phyloP scores from a whole-genome alignment of 108 stramenopile species.

The Asterionellopsis glacialis region DNA sequence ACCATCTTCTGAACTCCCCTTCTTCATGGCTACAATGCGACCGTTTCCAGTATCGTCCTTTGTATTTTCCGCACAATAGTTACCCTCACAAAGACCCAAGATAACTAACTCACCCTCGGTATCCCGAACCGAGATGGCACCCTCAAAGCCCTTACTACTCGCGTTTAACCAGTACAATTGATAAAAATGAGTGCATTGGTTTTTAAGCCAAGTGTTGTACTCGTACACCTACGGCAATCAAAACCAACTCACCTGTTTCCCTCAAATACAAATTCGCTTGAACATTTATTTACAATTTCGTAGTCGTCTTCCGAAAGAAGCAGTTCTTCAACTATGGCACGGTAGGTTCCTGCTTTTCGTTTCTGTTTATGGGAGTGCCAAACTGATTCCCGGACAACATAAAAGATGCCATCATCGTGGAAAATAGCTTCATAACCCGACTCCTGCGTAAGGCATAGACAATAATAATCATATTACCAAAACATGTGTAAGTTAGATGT shows the following conservation, averaged over 20 bases:
- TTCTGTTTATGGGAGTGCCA: slow-evolving; percentile 12
- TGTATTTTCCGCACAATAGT: slow-evolving; percentile 51
- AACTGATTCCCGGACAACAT: slow-evolving; percentile 61
- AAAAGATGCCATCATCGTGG: slow-evolving; percentile 43
- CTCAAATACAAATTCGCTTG: slow-evolving; percentile 51
- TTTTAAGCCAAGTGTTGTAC: neutral
- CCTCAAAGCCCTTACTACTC: slow-evolving; percentile 71
- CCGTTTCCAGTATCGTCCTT: slow-evolving; percentile 63
- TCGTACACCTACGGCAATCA: neutral
- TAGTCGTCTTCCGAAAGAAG: slow-evolving; percentile 31
- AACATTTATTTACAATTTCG: slow-evolving; percentile 30
- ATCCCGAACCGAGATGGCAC: slow-evolving; percentile 45
- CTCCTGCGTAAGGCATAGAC: slow-evolving; percentile 10
- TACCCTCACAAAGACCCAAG: slow-evolving; percentile 74
- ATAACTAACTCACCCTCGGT: slow-evolving; percentile 36
- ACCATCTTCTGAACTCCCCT: slow-evolving; percentile 9
- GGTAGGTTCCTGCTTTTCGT: slow-evolving; percentile 20
- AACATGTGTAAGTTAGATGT: neutral
- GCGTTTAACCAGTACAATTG: neutral
- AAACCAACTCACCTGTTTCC: slow-evolving; percentile 19
- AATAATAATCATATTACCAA: neutral
- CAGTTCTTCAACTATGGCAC: slow-evolving; percentile 46
- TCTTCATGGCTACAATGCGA: slow-evolving; percentile 53
- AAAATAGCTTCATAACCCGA: slow-evolving; percentile 70
- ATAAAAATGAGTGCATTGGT: neutral